These are phyloP conservation scores for Tolypocladium pustulatum DNA, from an alignment of 2,329 filamentous ascomycete species.

Conservation along the genomic window DNA sequence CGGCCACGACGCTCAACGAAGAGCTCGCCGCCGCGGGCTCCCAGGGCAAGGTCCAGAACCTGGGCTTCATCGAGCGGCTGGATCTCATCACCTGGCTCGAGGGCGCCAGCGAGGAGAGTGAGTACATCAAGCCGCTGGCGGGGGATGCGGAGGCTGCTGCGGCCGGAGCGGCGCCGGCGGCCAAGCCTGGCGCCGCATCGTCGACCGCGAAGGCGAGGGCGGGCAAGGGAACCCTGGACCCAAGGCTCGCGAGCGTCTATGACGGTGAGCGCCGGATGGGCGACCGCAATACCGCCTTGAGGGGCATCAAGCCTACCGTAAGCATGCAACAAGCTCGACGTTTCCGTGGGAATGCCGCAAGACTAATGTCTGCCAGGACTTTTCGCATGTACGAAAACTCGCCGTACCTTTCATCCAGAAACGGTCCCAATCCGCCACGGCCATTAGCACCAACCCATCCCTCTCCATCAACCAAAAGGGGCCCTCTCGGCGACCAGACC, in stretches of 20 bases:
- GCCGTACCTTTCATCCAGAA: slow-evolving; percentile 65
- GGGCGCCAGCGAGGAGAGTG: slow-evolving; percentile 79
- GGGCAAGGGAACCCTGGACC: slow-evolving; percentile 62
- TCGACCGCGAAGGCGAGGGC: slow-evolving; percentile 37
- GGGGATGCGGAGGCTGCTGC: slow-evolving; percentile 43
- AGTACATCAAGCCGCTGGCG: slow-evolving; percentile 80
- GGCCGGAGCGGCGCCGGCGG: slow-evolving; percentile 26
- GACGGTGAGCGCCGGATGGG: slow-evolving; percentile 85
- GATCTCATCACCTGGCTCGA: slow-evolving; percentile 92
- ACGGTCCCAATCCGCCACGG: slow-evolving; percentile 35
- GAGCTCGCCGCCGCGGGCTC: slow-evolving; percentile 54
- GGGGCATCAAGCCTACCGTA: slow-evolving; percentile 83
- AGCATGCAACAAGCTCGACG: slow-evolving; percentile 16
- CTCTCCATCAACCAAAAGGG: slow-evolving; percentile 44
- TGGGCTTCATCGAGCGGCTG: slow-evolving; percentile 83
- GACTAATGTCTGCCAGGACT: slow-evolving; percentile 54
- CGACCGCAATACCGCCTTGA: slow-evolving; percentile 78
- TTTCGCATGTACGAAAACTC: slow-evolving; percentile 83
- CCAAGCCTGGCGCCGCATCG: slow-evolving; percentile 26
- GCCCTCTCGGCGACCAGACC: slow-evolving; percentile 49
- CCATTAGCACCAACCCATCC: slow-evolving; percentile 29
- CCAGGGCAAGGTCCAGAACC: slow-evolving; percentile 66
- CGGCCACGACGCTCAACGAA: slow-evolving; percentile 70
- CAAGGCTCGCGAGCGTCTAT: slow-evolving; percentile 78
- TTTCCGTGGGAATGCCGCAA: neutral